Base-by-base conservation (phyloP, 345 rosid species). In the Raphanus sativus region DNA sequence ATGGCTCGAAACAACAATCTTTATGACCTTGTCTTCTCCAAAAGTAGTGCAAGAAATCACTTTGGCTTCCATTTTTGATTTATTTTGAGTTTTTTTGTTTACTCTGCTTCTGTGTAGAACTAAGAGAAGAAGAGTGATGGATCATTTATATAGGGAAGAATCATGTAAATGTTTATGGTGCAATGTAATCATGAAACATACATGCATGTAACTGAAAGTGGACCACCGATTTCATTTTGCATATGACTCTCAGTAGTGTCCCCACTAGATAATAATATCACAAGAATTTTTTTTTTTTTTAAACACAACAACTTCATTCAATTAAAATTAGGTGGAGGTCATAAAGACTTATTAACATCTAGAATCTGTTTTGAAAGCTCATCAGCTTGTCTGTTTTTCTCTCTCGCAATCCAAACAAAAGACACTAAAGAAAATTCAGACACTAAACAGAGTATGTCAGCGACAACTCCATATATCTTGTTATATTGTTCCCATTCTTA, bases 11-110 rank as follows among this genome's bases (percentile, higher is more conserved):
- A 80, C 80, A 33, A 9, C 63, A 60, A 80, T 80, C 83, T 80
- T 80, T 16, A 80, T 63, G 29, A 80, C 69, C 70, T 70, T 75
- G 36, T 80, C 83, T 8, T 70, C 75, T 54, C 80, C 80, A 66
- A 33, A 80, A 55, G 83, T 69, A 26, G 79, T 75, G 61, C 67
- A 58, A 70, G 83, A 75, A 5, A 80, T 16, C 0, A 80, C 69
- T 48, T 56, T 70, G 2, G 83, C 76, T 45, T 80, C 83, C 83
- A 80, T 80, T 13, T 16, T 61, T 58, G 11, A 1, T 8, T 29
- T 3, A 12, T 12, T 34, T 24, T 33, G 48, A 1, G 3, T 26
- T 11, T 24, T 63, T 64, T 6, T 72, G 0, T 21, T 36, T 8
- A 42, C 67, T 77, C 48, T 73, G 50, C 3, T 54, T 67, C 73